Evolutionary conservation across 73 alveolate species (phyloP).

Genomic region (Tetrahymena thermophila): DNA sequence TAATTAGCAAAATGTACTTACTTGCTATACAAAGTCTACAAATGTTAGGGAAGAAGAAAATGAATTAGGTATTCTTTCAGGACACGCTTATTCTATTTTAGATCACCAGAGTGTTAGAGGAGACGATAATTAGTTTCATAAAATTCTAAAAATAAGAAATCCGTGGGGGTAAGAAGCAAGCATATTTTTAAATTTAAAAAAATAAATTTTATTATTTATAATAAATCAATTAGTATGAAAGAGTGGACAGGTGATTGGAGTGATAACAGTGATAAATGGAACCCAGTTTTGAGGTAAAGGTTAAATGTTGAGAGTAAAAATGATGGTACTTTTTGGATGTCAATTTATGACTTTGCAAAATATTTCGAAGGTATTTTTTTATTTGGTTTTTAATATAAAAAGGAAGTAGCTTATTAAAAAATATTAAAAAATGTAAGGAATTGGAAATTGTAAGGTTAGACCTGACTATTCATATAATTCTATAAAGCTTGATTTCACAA

Average conservation of each 20-base stretch:
- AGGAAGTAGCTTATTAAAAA: neutral
- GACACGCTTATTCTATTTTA: constrained; percentile 79
- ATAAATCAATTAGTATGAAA: constrained; percentile 62
- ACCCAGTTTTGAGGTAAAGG: constrained; percentile 45
- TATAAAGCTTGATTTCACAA: neutral
- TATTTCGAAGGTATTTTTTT: constrained; percentile 42
- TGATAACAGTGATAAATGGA: constrained; percentile 71
- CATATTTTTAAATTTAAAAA: constrained; percentile 21
- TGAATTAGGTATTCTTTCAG: constrained; percentile 74
- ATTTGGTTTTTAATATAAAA: neutral
- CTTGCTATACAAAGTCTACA: constrained; percentile 75
- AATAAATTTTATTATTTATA: neutral
- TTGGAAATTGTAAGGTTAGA: constrained; percentile 24
- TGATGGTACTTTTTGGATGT: constrained; percentile 89
- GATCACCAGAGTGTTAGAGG: constrained; percentile 56
- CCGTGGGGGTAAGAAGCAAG: constrained; percentile 68
- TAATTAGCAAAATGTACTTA: constrained; percentile 45
- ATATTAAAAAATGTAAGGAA: neutral
- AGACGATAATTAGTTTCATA: constrained; percentile 46
- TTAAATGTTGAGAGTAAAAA: constrained; percentile 45
- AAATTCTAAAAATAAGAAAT: constrained; percentile 57
- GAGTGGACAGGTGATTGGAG: constrained; percentile 92
- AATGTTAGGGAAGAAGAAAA: constrained; percentile 57
- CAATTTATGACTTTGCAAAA: constrained; percentile 72
- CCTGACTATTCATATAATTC: constrained; percentile 14